Base-by-base conservation (phyloP, 768 basidiomycete species). In the Mycena leptocephala region DNA sequence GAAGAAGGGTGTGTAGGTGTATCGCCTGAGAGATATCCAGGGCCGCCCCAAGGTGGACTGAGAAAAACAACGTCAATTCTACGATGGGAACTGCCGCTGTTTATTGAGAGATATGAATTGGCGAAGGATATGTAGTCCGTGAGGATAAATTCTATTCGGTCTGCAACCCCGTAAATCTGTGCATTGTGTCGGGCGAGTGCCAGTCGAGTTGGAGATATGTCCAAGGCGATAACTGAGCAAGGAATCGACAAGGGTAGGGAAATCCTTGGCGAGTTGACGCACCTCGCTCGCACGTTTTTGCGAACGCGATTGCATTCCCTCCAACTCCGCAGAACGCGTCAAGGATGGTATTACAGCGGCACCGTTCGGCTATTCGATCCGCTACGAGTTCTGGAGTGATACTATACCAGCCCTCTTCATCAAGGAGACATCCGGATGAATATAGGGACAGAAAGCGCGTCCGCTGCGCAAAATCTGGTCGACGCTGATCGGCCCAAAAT, bases 271-370 rank as follows among this genome's bases (percentile, higher is more conserved):
- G n/a, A 5, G 30, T 3, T 7, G 26, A 67, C 72, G 14, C 80
- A 98, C 98, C 98, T 84, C 95, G 87, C 82, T 98, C 95, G 86
- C 98, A 99, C 3, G 97, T 98, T 83, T 94, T 92, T 3, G 98
- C 98, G 84, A 99, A 99, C 5, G 97, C 96, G 72, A 99, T 99
- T 0, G 98, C 92, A 81, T 99, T 99, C 20, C 98, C 98, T 32
- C 98, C 98, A 0, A 99, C 97, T 1, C 98, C 98, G 81, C 97
- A 99, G 83, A 99, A 99, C 0, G 97, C 96, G 81, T 99, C 98
- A 41, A 98, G 88, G 74, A 98, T 89, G 5, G 93, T 94, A 75
- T 92, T 92, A 77, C 94, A 96, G 10, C 95, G 91, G 87, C 98
- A 98, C 28, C 97, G 89, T 78, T 98, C 95, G 0, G 98, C 98